Evolutionary conservation across 2,329 filamentous ascomycete species (phyloP), one percentile per base, ranked within the genome.

Genomic region (Didymella keratinophila): DNA sequence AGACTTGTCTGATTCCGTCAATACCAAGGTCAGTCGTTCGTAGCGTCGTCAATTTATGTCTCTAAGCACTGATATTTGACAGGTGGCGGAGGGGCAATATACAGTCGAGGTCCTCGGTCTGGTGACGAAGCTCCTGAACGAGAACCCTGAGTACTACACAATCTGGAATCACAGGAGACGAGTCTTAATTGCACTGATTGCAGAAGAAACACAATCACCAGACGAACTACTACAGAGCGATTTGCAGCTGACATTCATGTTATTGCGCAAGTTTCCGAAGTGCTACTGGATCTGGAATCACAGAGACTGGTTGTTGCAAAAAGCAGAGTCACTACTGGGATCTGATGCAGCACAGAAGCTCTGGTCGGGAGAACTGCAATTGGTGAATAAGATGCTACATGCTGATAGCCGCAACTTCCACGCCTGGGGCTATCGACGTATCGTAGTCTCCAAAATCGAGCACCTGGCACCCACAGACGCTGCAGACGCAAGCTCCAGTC

Each of bases 271-370:
- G 65, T 94, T 87, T 65, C 95, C 95, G 7, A 99, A 99, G 77
- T 98, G 95, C 82, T 99, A 99, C 80, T 98, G 95, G 94, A 94
- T 99, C 71, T 99, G 95, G 95, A 96, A 97, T 68, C 94, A 97
- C 78, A 89, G 95, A 27, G 79, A 89, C 44, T 99, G 95, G 93
- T 81, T 94, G 3, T 82, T 99, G 14, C 81, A 89, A 53, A 86
- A 92, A 74, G 88, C 88, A 32, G 90, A 89, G 45, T 74, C 82
- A 12, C 81, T 88, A 18, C 81, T 97, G 10, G 84, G 87, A 2
- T 62, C 78, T 1, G 56, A 80, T 0, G 72, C 80, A 16, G 86
- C 92, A 2, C 83, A 85, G 21, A 78, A 82, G 37, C 82, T 97
- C 48, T 99, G 95, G 95, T 82, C 89, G 68, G 87, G 89, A 62